These are phyloP conservation scores for Candolleomyces eurysporus DNA, from an alignment of 768 basidiomycete genomes.

Conservation along the genomic window DNA sequence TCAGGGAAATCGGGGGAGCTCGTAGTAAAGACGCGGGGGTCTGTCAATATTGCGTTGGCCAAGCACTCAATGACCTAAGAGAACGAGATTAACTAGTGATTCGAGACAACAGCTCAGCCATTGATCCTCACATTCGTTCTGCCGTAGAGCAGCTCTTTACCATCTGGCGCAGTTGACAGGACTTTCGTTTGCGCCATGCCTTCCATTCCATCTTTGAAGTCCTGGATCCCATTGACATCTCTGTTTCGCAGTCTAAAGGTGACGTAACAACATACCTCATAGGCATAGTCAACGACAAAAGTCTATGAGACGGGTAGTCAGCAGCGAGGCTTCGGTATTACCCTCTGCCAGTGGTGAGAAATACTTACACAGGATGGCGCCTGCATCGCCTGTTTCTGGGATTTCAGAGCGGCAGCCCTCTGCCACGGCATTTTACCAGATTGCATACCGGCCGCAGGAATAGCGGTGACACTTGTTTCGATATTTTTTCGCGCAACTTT, in stretches of 20 bases:
- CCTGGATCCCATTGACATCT: not conserved
- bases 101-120: too few species aligned
- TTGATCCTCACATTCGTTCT: not conserved
- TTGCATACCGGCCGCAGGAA: not conserved
- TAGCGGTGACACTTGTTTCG: not conserved
- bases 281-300: not conserved
- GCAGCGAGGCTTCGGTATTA: not conserved
- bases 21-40: not conserved
- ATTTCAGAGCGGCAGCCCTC: not conserved
- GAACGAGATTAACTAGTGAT: not conserved
- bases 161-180: not conserved
- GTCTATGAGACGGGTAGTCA: not conserved
- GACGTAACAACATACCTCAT: not conserved
- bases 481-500: not conserved
- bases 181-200: not conserved
- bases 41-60: not conserved
- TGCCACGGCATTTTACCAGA: conserved; percentile 4
- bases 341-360: not conserved
- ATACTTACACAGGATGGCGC: not conserved
- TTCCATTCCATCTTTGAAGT: not conserved
- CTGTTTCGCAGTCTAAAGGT: not conserved
- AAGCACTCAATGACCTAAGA: not conserved
- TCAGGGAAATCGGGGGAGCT: not conserved
- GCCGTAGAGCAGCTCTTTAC: not conserved
- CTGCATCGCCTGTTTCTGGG: not conserved